A percentile compares a stretch with the other conserved stretches of the same genome.
Conservation (phyloP, 2,329 filamentous ascomycete genomes). For the Aspergillus hortae region DNA sequence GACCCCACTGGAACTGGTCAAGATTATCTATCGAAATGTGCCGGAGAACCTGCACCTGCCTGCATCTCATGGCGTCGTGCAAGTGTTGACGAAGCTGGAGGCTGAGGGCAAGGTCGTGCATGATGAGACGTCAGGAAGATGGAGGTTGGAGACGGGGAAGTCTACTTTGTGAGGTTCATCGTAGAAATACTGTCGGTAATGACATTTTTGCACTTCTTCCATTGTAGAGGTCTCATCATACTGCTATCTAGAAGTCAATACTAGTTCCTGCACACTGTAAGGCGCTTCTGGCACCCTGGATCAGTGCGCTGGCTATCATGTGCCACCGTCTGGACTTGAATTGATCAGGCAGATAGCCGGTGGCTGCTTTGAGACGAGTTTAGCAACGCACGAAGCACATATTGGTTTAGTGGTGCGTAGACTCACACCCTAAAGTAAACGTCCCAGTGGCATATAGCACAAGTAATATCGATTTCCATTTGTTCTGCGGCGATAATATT, state of each 20-base stretch:
- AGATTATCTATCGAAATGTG: slow-evolving; percentile 77
- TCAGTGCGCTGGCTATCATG: too few relatives aligned
- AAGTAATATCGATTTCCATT: too few relatives aligned
- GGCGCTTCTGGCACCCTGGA: background rate
- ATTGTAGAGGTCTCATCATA: background rate
- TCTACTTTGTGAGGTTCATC: slow-evolving; percentile 28
- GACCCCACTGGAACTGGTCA: slow-evolving; percentile 79
- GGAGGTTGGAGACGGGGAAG: slow-evolving; percentile 26
- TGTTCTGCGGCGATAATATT: too few relatives aligned
- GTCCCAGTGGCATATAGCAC: too few relatives aligned
- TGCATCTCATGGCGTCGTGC: slow-evolving; percentile 70
- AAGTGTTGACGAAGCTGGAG: slow-evolving; percentile 76
- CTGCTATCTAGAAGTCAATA: background rate
- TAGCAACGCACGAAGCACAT: too few relatives aligned
- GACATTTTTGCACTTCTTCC: background rate
- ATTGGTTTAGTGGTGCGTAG: too few relatives aligned
- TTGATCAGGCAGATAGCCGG: too few relatives aligned
- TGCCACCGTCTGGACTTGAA: too few relatives aligned
- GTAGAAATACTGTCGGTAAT: background rate
- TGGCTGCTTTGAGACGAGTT: too few relatives aligned
- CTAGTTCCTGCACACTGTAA: background rate
- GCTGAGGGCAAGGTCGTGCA: slow-evolving; percentile 64
- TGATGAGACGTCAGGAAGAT: slow-evolving; percentile 25
- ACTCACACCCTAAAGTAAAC: too few relatives aligned
- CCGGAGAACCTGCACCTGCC: slow-evolving; percentile 70